Conservation (phyloP, 1,139 yeast species). For the Ogataea hybrid region DNA sequence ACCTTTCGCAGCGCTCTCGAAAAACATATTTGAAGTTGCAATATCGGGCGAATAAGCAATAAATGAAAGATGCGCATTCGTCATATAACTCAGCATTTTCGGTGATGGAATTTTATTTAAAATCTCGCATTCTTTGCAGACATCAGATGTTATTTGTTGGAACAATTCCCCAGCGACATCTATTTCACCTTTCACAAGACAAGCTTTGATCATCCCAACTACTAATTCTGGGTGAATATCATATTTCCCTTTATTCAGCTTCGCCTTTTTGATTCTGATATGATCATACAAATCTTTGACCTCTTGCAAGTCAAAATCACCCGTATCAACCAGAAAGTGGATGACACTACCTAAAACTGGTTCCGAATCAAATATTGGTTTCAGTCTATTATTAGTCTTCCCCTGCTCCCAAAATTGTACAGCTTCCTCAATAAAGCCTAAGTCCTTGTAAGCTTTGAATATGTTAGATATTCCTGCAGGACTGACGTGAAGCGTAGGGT, state of each 20-base stretch:
- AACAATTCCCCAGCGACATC: conserved; percentile 50
- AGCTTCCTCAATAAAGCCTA: conserved; percentile 50
- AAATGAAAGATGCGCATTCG: conserved; percentile 72
- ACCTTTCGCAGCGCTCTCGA: conserved; percentile 61
- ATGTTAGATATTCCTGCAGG: conserved; percentile 56
- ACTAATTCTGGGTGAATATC: conserved; percentile 47
- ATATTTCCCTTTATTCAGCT: neutral
- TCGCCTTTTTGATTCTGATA: conserved; percentile 31
- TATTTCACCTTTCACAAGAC: conserved; percentile 46
- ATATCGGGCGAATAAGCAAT: conserved; percentile 79
- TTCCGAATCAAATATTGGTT: conserved; percentile 38
- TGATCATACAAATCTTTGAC: conserved; percentile 44
- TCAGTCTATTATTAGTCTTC: conserved; percentile 27
- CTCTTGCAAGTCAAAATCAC: conserved; percentile 61
- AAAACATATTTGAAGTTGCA: conserved; percentile 68
- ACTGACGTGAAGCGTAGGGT: conserved; percentile 36
- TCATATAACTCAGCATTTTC: conserved; percentile 41
- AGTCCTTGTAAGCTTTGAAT: conserved; percentile 54
- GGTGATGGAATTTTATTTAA: conserved; percentile 22
- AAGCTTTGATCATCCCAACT: conserved; percentile 59
- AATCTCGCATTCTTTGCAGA: conserved; percentile 32
- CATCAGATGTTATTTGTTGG: conserved; percentile 37
- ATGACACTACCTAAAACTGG: conserved; percentile 69
- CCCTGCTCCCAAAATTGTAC: conserved; percentile 49
- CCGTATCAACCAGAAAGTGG: conserved; percentile 62